A percentile compares a stretch with the other conserved stretches of the same genome.
These are phyloP conservation scores for Wallacemonas sp. DNA, from an alignment of 208 protist species.

Conservation along the genomic window DNA sequence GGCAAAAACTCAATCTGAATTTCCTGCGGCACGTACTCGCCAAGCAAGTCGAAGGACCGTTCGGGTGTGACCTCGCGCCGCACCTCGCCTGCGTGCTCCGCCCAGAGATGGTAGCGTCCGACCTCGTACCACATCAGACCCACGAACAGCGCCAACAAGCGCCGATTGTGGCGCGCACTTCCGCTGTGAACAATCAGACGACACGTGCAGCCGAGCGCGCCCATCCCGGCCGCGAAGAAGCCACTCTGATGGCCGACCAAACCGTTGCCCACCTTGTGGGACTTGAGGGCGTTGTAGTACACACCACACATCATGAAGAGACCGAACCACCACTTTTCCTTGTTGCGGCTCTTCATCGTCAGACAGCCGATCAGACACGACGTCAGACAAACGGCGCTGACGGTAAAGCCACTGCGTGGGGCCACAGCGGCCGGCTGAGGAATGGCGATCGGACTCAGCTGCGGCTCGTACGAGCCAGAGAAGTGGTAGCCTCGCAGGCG, in stretches of 20 bases:
- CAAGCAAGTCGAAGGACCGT: constrained; percentile 64
- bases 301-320: constrained; percentile 74
- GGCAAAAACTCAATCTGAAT: constrained; percentile 55
- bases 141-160: constrained; percentile 43
- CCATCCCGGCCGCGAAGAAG: constrained; percentile 85
- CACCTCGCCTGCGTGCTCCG: constrained; percentile 72
- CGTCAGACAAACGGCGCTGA: constrained; percentile 50
- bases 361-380: constrained; percentile 62
- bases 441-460: constrained; percentile 40
- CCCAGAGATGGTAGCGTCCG: constrained; percentile 80
- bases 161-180: constrained; percentile 25
- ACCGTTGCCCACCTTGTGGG: constrained; percentile 85
- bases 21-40: constrained; percentile 70
- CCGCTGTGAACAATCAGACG: constrained; percentile 61
- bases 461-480: constrained; percentile 56
- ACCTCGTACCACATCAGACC: constrained; percentile 86
- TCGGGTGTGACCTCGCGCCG: constrained; percentile 56
- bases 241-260: constrained; percentile 83
- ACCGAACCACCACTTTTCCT: constrained; percentile 84
- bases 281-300: constrained; percentile 84
- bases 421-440: constrained; percentile 53
- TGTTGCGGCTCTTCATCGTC: constrained; percentile 74
- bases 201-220: constrained; percentile 46
- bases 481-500: constrained; percentile 70
- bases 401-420: constrained; percentile 53